Conservation (phyloP, 768 basidiomycete species). For the Hericium alpestre region DNA sequence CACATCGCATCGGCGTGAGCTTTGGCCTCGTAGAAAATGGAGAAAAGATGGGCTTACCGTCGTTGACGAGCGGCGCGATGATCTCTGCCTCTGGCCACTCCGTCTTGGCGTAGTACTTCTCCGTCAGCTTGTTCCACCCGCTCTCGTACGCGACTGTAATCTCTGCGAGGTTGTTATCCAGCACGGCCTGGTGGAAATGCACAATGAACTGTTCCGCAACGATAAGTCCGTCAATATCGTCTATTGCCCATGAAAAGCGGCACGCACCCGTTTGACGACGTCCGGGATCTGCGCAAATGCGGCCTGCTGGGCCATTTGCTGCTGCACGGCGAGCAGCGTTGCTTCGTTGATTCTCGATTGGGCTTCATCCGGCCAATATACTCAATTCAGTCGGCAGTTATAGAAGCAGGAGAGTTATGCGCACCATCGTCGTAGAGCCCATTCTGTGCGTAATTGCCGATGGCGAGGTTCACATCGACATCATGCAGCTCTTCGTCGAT, state of each 20-base stretch:
- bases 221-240: background rate
- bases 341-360: constrained; percentile 65
- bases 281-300: constrained; percentile 80
- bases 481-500: constrained; percentile 67
- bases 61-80: constrained; percentile 88
- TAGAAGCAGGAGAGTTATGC: constrained; percentile 6
- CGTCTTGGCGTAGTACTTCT: constrained; percentile 87
- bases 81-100: constrained; percentile 98
- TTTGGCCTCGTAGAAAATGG: background rate
- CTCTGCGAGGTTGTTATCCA: constrained; percentile 81
- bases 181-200: constrained; percentile 87
- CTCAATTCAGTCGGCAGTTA: background rate
- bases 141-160: constrained; percentile 93
- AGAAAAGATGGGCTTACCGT: constrained; percentile 45
- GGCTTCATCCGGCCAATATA: constrained; percentile 15
- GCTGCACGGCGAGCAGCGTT: constrained; percentile 62
- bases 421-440: constrained; percentile 59
- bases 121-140: constrained; percentile 93
- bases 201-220: constrained; percentile 66
- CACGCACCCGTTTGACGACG: constrained; percentile 73
- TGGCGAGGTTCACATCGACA: constrained; percentile 58
- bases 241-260: background rate
- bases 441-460: constrained; percentile 60
- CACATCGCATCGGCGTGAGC: background rate
- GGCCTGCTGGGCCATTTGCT: constrained; percentile 75